Conservation (phyloP, 2,329 filamentous ascomycete species). For the Myriosclerotinia curreyana region DNA sequence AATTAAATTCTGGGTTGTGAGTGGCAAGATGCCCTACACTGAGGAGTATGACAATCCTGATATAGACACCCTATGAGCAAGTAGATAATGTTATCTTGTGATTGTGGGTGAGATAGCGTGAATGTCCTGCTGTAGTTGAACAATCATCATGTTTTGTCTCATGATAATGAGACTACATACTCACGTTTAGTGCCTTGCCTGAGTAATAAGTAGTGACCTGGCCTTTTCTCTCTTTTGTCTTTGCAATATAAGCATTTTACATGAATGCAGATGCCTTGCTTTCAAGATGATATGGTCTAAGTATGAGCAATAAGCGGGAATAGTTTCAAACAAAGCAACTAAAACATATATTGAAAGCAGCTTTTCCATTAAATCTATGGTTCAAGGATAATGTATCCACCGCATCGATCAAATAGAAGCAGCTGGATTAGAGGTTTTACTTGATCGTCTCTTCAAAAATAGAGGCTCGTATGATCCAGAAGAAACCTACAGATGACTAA, state of each 20-base stretch:
- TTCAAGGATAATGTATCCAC: background rate
- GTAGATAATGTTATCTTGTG: background rate
- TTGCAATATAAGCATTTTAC: background rate
- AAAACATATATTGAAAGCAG: conserved; percentile 9
- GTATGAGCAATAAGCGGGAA: background rate
- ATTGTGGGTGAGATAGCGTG: background rate
- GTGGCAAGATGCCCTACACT: background rate
- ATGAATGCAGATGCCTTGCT: background rate
- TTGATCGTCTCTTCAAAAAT: background rate
- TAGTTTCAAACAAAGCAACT: conserved; percentile 7
- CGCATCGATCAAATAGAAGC: conserved; percentile 2
- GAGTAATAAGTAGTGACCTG: background rate
- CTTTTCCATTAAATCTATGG: background rate
- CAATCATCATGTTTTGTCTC: background rate
- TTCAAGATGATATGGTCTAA: conserved; percentile 2
- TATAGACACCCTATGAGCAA: background rate
- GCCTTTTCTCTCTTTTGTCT: background rate
- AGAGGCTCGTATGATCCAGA: background rate
- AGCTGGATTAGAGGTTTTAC: background rate
- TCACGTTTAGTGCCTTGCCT: background rate
- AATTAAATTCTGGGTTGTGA: background rate
- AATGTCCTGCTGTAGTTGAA: background rate
- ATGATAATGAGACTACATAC: background rate
- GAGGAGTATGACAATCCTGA: background rate
- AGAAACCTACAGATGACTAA: background rate